phyloP scores from a whole-genome alignment of 75 land plant genomes.

The Ceratopteris richardii region DNA sequence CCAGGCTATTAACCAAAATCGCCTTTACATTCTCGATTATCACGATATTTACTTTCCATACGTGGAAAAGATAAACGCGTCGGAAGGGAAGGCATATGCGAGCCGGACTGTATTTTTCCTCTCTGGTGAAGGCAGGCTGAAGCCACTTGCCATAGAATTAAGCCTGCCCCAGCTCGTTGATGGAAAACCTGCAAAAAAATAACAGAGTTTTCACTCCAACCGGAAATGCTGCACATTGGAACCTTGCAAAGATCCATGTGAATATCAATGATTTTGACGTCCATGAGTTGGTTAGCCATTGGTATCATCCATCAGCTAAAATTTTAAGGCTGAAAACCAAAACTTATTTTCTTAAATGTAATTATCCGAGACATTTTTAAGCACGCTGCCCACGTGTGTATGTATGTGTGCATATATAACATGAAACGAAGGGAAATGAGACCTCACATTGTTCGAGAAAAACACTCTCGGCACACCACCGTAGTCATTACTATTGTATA shows the following conservation, averaged over 20 bases:
- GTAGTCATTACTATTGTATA: too few relatives aligned
- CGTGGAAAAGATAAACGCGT: constrained; percentile 36
- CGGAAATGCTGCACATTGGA: constrained; percentile 60
- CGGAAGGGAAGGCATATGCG: constrained; percentile 4
- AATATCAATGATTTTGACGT: too few relatives aligned
- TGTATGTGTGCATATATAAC: too few relatives aligned
- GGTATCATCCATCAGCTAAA: constrained; percentile 35
- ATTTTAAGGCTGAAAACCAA: too few relatives aligned
- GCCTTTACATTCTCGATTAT: constrained; percentile 53
- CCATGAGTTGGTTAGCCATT: constrained; percentile 70
- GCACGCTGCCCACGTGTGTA: too few relatives aligned
- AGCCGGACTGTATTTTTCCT: constrained; percentile 52
- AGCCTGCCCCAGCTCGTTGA: constrained; percentile 46
- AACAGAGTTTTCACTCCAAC: constrained; percentile 26
- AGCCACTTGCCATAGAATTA: constrained; percentile 62
- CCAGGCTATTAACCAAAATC: constrained; percentile 49
- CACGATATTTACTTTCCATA: constrained; percentile 65
- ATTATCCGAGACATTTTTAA: too few relatives aligned
- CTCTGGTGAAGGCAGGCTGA: constrained; percentile 32
- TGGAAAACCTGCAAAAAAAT: constrained; percentile 17
- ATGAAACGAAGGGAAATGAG: too few relatives aligned
- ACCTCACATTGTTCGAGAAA: too few relatives aligned
- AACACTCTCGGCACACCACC: too few relatives aligned
- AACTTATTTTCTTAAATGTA: too few relatives aligned
- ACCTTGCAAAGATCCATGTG: constrained; percentile 68